Base-by-base conservation (phyloP, 2,329 filamentous ascomycete species). In the Claviceps fusiformis region DNA sequence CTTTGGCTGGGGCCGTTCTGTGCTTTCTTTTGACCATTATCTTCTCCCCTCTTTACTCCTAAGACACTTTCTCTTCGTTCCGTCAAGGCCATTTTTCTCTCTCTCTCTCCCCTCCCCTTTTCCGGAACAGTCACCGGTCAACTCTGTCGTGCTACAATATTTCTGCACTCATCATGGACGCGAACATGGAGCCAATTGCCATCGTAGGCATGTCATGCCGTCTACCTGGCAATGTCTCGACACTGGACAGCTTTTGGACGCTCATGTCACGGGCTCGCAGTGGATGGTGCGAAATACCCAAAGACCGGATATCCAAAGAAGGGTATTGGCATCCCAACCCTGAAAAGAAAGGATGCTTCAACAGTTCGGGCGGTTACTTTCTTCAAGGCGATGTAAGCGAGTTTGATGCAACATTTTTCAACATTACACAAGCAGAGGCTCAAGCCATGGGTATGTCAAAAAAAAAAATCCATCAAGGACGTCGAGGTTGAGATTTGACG, bases 321-420 rank as follows among this genome's bases (percentile, higher is more conserved):
- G 69, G 61, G 39, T 69, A 70, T 57, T 69, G 73, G 50, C 73
- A 75, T 52, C 71, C 73, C 0, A 73, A 74, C 55, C 67, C 70
- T 0, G 70, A 69, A 44, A 73, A 72, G 58, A 70, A 66, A 29
- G 73, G 73, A 6, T 64, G 66, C 51, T 66, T 68, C 57, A 74
- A 72, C 52, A 62, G 67, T 1, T 60, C 59, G 27, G 65, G 67
- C 4, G 68, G 67, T 1, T 71, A 72, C 60, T 76, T 75, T 52
- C 64, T 80, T 57, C 69, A 73, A 49, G 68, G 69, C 24, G 75
- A 79, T 55, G 35, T 65, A 75, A 31, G 66, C 69, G 8, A 67
- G 3, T 79, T 79, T 55, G 76, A 79, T 52, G 75, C 76, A 0
- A 72, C 74, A 0, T 79, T 79, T 60, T 80, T 80, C 61, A 71